Base-by-base conservation (phyloP, 148 eudicot genomes). In the Rhododendron ovatum region DNA sequence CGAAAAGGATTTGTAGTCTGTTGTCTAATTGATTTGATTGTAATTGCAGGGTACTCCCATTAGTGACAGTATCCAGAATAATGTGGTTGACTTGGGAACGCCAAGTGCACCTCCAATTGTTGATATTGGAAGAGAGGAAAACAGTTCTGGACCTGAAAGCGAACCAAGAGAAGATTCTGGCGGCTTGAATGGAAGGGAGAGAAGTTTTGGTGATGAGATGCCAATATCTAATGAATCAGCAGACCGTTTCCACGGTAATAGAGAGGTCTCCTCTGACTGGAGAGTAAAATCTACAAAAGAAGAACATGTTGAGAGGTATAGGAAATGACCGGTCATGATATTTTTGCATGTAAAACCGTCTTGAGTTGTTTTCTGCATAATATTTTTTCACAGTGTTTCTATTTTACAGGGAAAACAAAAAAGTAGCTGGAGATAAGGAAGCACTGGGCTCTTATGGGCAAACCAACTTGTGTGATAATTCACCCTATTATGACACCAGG, bases 71-170 rank as follows among this genome's bases (percentile, higher is more conserved):
- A 87, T 57, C 47, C 84, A 65, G 79, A 90, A 88, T 88, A 94
- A 88, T 87, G 86, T 75, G 3, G 83, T 82, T 14, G 95, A 91
- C 83, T 87, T 93, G 87, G 96, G 97, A 82, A 95, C 97, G 80
- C 98, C 98, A 2, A 95, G 97, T 91, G 98, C 98, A 69, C 98
- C 98, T 75, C 98, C 98, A 7, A 91, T 94, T 82, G 75, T 88
- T 75, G 95, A 91, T 84, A 88, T 85, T 81, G 92, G 86, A 13
- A 63, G 81, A 59, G 91, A 87, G 76, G 89, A 1, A 77, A 77
- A 43, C 83, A 76, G 35, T 13, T 82, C 85, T 69, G 91, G 84
- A 76, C 86, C 76, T 73, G 92, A 86, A 80, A 83, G 80, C 76
- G 89, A 79, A 41, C 76, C 37, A 43, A 86, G 79, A 69, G 85